Conservation (phyloP, 345 rosid genomes). For the Sonneratia alba region DNA sequence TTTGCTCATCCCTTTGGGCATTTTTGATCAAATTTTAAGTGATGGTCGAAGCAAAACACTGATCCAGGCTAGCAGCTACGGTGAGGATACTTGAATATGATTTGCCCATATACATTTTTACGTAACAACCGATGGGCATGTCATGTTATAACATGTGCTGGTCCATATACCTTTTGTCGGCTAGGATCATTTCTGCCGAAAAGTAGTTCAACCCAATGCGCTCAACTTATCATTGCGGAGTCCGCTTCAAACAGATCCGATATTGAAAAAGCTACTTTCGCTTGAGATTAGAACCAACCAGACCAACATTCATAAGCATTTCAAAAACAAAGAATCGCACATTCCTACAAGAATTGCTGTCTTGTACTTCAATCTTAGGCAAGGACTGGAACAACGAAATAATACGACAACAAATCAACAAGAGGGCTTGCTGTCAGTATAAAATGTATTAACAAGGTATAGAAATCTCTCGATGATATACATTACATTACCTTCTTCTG, state of each 20-base stretch:
- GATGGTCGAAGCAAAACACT: too few species aligned
- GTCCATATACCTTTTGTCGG: too few species aligned
- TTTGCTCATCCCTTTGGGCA: too few species aligned
- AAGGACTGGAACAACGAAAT: background rate
- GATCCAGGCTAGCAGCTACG: too few species aligned
- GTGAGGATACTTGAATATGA: too few species aligned
- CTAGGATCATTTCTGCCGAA: background rate
- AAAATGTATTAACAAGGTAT: constrained; percentile 21
- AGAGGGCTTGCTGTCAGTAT: background rate
- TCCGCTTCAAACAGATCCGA: background rate
- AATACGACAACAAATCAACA: background rate
- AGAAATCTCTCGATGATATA: constrained; percentile 29
- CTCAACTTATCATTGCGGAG: background rate
- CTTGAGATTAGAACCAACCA: background rate
- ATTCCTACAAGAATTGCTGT: constrained; percentile 9
- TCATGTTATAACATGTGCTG: too few species aligned
- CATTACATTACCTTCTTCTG: constrained; percentile 11
- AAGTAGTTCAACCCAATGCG: background rate
- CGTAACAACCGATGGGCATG: too few species aligned
- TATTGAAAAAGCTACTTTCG: background rate
- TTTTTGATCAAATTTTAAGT: too few species aligned
- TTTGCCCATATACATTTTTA: too few species aligned
- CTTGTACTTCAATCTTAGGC: background rate
- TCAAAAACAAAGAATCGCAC: background rate
- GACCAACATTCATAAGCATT: background rate